Evolutionary conservation across 306 rosid genomes (phyloP).

Genomic region (Quercus suber): DNA sequence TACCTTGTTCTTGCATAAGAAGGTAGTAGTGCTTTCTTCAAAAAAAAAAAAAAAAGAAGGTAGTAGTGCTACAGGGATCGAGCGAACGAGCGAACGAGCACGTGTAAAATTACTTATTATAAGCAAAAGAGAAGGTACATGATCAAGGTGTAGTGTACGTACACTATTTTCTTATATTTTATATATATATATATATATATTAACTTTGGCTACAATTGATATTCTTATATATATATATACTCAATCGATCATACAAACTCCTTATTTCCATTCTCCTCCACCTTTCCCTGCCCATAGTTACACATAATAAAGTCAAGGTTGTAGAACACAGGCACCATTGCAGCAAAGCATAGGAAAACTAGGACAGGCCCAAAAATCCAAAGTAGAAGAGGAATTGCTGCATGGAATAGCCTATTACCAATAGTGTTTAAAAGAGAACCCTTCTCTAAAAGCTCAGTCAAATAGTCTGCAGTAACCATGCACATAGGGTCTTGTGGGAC

Average conservation of each 20-base stretch:
- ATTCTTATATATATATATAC: too few relatives aligned
- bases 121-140: too few relatives aligned
- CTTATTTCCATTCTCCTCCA: not conserved
- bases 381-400: slow-evolving; percentile 34
- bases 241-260: not conserved
- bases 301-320: not conserved
- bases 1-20: too few relatives aligned
- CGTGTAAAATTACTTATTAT: too few relatives aligned
- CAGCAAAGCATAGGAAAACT: slow-evolving; percentile 22
- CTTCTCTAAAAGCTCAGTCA: slow-evolving; percentile 23
- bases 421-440: slow-evolving; percentile 20
- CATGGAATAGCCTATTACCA: slow-evolving; percentile 36
- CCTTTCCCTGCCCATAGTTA: not conserved
- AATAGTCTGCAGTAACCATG: not conserved
- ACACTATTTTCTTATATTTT: too few relatives aligned
- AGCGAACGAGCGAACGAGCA: too few relatives aligned
- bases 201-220: too few relatives aligned
- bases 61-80: too few relatives aligned
- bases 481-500: slow-evolving; percentile 1
- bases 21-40: too few relatives aligned
- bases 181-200: too few relatives aligned
- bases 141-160: too few relatives aligned
- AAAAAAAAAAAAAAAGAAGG: too few relatives aligned
- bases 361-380: slow-evolving; percentile 41
- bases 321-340: slow-evolving; percentile 29